These are phyloP conservation scores for Phytophthora brassicae DNA, from an alignment of 352 stramenopile genomes.

Conservation along the genomic window DNA sequence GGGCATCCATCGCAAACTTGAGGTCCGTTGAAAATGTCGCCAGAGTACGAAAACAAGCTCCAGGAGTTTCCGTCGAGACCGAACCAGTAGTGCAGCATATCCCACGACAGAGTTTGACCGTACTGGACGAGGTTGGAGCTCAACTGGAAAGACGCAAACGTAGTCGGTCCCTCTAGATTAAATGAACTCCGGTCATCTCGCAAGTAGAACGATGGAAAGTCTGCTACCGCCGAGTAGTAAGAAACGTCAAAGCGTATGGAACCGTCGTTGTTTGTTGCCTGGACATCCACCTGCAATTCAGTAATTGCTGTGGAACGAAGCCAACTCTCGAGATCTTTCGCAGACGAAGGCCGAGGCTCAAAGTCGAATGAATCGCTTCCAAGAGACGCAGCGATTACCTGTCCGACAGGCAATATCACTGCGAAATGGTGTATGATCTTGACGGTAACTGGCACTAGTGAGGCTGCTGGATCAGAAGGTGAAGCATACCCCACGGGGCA, in stretches of 20 bases:
- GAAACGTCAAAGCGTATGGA: conserved; percentile 7
- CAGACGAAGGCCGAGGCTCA: background rate
- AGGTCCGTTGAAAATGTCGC: conserved; percentile 9
- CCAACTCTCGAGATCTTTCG: conserved; percentile 3
- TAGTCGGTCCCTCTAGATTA: background rate
- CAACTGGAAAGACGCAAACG: conserved; percentile 14
- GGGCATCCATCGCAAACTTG: conserved; percentile 19
- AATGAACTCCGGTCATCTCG: background rate
- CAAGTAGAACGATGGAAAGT: conserved; percentile 12
- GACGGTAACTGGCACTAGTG: conserved; percentile 12
- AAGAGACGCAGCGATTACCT: background rate
- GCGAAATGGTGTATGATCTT: conserved; percentile 6
- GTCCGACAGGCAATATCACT: conserved; percentile 1
- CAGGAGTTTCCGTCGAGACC: background rate
- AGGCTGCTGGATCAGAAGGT: conserved; percentile 4
- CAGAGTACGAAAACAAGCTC: conserved; percentile 1
- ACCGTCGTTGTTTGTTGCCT: background rate
- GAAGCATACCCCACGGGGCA: conserved; percentile 23
- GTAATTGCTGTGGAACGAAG: background rate
- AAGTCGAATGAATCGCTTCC: conserved; percentile 4
- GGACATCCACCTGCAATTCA: conserved; percentile 4
- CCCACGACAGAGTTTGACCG: conserved; percentile 3
- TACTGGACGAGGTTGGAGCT: conserved; percentile 18
- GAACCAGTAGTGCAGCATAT: conserved; percentile 21
- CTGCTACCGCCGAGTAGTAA: conserved; percentile 6